Evolutionary conservation across 768 basidiomycete genomes (phyloP).

Genomic region (Pleurotus giganteus): DNA sequence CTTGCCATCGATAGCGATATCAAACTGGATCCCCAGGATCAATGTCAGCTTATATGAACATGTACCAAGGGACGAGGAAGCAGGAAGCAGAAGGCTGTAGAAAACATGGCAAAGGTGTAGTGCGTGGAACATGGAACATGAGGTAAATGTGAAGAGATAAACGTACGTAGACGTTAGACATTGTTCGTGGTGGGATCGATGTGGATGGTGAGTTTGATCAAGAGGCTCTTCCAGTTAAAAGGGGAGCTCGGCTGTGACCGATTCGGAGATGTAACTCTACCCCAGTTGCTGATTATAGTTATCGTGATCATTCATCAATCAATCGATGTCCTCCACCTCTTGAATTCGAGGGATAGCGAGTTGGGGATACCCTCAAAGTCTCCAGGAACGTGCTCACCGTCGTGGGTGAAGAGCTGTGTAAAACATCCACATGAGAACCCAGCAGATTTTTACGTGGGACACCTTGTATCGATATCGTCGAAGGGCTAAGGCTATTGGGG

Average conservation of each 20-base stretch:
- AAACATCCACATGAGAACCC: no score
- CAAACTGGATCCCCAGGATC: conserved; percentile 63
- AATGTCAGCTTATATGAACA: no score
- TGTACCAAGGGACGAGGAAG: no score
- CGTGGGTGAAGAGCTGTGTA: no score
- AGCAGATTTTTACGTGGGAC: no score
- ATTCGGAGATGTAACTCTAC: not conserved
- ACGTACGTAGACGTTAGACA: not conserved
- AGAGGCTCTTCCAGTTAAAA: not conserved
- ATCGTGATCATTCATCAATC: not conserved
- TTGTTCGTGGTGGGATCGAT: not conserved
- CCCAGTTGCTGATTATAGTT: not conserved
- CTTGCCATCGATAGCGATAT: conserved; percentile 56
- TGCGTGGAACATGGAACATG: not conserved
- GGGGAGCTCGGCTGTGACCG: not conserved
- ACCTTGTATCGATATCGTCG: no score
- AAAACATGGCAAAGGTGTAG: not conserved
- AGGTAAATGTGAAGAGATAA: not conserved
- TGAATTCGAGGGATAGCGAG: no score
- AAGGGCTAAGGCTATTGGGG: no score
- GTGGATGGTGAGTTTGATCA: not conserved
- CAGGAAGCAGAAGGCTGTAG: not conserved
- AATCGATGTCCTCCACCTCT: not conserved
- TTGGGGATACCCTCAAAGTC: no score
- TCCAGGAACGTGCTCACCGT: no score